phyloP scores from a whole-genome alignment of 106 monocot genomes.

The Cymbidium sinense region DNA sequence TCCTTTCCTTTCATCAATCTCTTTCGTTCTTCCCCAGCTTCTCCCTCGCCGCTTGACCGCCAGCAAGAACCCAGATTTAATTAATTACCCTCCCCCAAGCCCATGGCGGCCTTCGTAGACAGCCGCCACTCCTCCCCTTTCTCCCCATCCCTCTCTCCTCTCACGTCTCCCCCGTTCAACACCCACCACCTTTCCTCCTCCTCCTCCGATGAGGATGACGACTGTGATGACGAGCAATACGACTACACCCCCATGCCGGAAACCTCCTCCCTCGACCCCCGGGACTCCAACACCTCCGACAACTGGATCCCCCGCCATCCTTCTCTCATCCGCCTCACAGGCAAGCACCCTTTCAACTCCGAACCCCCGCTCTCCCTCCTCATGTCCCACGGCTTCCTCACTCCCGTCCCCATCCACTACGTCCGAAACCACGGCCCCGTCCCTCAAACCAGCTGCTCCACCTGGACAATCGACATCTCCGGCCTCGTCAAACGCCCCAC shows the following conservation, averaged over 20 bases:
- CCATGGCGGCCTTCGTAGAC: not conserved
- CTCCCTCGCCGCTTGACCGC: not conserved
- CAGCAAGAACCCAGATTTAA: not conserved
- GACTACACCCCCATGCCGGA: constrained; percentile 21
- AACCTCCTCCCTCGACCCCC: constrained; percentile 40
- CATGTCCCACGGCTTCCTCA: constrained; percentile 90
- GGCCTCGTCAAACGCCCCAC: constrained; percentile 51
- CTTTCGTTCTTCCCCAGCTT: not conserved
- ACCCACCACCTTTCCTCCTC: not conserved
- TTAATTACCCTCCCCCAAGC: too few species aligned
- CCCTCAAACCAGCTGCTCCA: constrained; percentile 38
- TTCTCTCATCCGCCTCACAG: constrained; percentile 82
- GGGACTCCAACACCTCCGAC: constrained; percentile 72
- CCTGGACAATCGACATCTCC: constrained; percentile 65
- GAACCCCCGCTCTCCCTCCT: constrained; percentile 70
- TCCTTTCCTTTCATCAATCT: not conserved
- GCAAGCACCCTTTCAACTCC: constrained; percentile 90
- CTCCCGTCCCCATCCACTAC: constrained; percentile 77
- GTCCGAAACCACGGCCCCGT: constrained; percentile 95
- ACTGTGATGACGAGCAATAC: constrained; percentile 9
- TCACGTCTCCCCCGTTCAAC: not conserved
- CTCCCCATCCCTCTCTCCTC: constrained; percentile 7
- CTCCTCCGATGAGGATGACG: constrained; percentile 14
- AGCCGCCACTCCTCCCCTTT: not conserved
- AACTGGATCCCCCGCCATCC: constrained; percentile 65